Evolutionary conservation across 345 rosid genomes (phyloP), one percentile per base, ranked within the genome.

Genomic region (Sapria himalayana): DNA sequence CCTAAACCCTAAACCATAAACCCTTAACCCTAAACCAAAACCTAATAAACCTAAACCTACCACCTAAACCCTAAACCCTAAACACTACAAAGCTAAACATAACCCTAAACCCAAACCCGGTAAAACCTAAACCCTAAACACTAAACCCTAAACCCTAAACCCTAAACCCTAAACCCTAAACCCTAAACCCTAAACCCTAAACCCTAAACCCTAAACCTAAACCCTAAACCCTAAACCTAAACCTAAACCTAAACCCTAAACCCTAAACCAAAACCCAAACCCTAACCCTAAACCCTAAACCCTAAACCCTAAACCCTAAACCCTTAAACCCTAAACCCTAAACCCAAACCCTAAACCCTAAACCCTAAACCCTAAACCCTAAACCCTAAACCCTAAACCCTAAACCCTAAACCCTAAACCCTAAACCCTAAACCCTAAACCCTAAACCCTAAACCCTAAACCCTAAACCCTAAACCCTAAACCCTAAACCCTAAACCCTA

Each of bases 191-290:
- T 25, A 50, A 56, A 49, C 47, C 55, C 52, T 25, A 41, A 58
- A 57, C 46, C 63, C 63, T 52, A 51, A 58, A 58, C 50, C 56
- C 52, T 43, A 41, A 49, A 49, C 56, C 61, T 39, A 43, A 51
- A 34, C 49, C 56, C 49, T 23, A 51, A 42, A 32, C 56, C 43
- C 27, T 25, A 57, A 51, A 45, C 52, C 62, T 43, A 19, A 51
- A 45, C 48, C 15, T 45, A 52, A 39, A 51, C 50, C 48, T 34
- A 40, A 42, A 37, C 56, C 51, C 46, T 35, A 44, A 57, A 22
- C 52, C 62, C 36, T 23, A 50, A 50, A 15, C 55, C 61, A 42
- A 38, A 21, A 49, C 61, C 51, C 11, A 37, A 50, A 45, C 61
- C 56, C 61, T 37, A 56, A 49, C 50, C 55, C 49, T 25, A 36